Conservation (phyloP, 768 basidiomycete genomes). For the Tulasnella sp. region DNA sequence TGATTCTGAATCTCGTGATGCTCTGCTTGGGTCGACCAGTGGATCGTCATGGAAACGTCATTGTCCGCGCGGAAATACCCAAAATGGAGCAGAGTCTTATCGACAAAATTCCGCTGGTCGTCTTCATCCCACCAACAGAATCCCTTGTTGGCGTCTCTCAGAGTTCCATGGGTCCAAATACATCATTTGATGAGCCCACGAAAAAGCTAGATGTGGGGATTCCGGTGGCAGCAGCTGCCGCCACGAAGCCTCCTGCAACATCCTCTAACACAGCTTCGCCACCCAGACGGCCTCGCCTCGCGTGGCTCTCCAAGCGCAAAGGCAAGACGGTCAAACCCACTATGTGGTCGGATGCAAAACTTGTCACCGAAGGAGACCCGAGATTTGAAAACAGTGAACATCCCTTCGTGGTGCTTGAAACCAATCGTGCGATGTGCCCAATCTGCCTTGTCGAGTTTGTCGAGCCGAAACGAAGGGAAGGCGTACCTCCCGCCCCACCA, state of each 20-base stretch:
- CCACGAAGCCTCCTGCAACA: background rate
- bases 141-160: no score
- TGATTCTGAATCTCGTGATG: conserved; percentile 56
- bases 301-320: background rate
- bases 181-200: no score
- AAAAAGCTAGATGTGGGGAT: no score
- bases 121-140: conserved; percentile 43
- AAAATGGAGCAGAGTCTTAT: conserved; percentile 62
- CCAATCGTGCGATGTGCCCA: conserved; percentile 72
- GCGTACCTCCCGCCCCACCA: background rate
- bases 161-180: no score
- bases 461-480: conserved; percentile 36
- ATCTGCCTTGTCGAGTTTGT: conserved; percentile 81
- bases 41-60: conserved; percentile 34
- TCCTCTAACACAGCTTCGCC: background rate
- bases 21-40: conserved; percentile 74
- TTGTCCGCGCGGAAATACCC: conserved; percentile 68
- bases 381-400: conserved; percentile 66
- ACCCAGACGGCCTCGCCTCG: background rate
- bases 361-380: conserved; percentile 49
- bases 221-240: background rate
- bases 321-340: background rate
- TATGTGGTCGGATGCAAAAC: background rate
- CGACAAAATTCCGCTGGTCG: conserved; percentile 69
- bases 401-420: conserved; percentile 72